Evolutionary conservation across 2,329 filamentous ascomycete genomes (phyloP), one percentile per base, ranked within the genome.

Genomic region (Gaeumannomyces tritici): DNA sequence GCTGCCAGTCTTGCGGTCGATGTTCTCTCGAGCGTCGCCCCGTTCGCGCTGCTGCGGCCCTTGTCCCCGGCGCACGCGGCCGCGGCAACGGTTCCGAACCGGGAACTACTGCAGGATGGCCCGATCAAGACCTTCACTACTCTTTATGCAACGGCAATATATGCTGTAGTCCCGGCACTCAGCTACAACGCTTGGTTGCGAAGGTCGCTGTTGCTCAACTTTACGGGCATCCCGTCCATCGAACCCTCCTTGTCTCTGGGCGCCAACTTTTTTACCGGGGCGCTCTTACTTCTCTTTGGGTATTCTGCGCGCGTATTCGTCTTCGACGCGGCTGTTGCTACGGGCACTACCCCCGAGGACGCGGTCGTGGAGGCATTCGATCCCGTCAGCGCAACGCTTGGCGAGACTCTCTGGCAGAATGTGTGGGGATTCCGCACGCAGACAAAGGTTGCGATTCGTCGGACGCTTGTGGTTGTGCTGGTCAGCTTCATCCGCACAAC

Each of bases 291-390:
- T 4, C 69, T 79, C 2, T 79, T 90, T 24, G 93, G 92, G 3
- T 78, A 85, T 65, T 89, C 90, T 0, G 86, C 88, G 5, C 86
- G 86, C 65, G 82, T 83, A 57, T 93, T 96, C 72, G 84, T 97
- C 67, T 96, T 96, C 73, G 83, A 85, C 54, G 86, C 88, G 2
- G 82, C 85, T 27, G 82, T 84, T 24, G 81, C 78, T 18, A 80
- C 82, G 0, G 81, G 80, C 29, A 76, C 75, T 29, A 79, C 76
- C 21, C 70, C 72, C 56, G 76, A 78, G 65, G 79, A 86, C 65
- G 79, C 79, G 61, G 75, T 79, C 66, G 73, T 77, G 27, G 72
- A 73, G 35, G 72, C 77, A 29, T 91, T 91, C 69, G 79, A 91
- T 67, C 84, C 89, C 0, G 82, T 79, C 29, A 82, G 78, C 21